Evolutionary conservation across 2,329 filamentous ascomycete species (phyloP).

Genomic region (Fusarium sp.): DNA sequence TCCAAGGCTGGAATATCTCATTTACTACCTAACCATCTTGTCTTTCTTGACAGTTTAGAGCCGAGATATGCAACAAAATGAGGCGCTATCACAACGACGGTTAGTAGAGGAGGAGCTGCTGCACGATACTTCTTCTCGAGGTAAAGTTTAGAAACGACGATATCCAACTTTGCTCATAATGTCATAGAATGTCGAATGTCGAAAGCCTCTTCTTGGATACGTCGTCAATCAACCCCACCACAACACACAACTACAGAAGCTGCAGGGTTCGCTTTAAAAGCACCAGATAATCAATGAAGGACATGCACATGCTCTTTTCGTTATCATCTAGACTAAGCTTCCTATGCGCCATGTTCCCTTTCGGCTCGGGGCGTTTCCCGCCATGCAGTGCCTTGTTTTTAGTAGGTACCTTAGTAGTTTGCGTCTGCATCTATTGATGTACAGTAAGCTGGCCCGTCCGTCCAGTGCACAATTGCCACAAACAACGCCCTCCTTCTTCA

Average conservation of each 20-base stretch:
- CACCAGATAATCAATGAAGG: constrained; percentile 5
- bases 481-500: constrained; percentile 4
- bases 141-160: neutral
- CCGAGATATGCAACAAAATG: constrained; percentile 1
- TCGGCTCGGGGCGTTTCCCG: constrained; percentile 29
- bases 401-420: too few species aligned
- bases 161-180: constrained; percentile 10
- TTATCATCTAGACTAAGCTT: constrained; percentile 2
- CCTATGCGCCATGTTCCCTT: constrained; percentile 14
- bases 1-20: neutral
- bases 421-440: neutral
- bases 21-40: neutral
- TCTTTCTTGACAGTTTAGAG: neutral
- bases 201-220: neutral
- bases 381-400: constrained; percentile 9
- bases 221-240: constrained; percentile 5
- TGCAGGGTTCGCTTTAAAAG: constrained; percentile 2
- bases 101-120: neutral
- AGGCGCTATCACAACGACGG: neutral
- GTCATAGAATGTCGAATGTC: neutral
- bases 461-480: constrained; percentile 12
- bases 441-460: neutral
- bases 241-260: constrained; percentile 4
- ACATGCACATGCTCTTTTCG: constrained; percentile 5
- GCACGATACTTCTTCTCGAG: neutral